Evolutionary conservation across 2,329 filamentous ascomycete genomes (phyloP), one percentile per base, ranked within the genome.

Genomic region (Sphaerulina vaccinii): DNA sequence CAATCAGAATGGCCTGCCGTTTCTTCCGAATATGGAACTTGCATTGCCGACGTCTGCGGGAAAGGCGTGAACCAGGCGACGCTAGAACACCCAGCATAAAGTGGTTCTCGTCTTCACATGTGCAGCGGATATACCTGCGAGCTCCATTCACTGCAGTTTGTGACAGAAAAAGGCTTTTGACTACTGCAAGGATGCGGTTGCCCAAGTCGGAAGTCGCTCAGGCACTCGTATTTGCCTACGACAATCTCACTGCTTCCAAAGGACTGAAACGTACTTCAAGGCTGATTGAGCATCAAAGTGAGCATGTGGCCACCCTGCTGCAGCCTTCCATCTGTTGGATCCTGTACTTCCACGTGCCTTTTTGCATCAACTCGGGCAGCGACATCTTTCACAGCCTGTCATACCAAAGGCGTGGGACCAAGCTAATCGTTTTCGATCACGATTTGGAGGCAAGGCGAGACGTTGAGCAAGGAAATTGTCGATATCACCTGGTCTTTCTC

Each of bases 81-180:
- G 18, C 15, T 21, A 38, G 36, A 21, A 18, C 16, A 16, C 36
- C 36, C 36, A 19, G 11, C 10, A 39, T 18, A 39, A 7, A 19
- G 3, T 3, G 9, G n/a, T 7, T 5, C 32, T 35, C 16, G 6
- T 15, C 16, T 6, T 35, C 7, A 21, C 16, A 38, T 38, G n/a
- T 18, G 4, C 37, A 39, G 16, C 16, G 18, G 37, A 18, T 21
- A 9, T 21, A 8, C 37, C 13, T 39, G 37, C 19, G 21, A 39
- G 18, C 36, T 3, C 10, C 18, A 5, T 21, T 18, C 36, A 7
- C 2, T 22, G 5, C 9, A 21, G 5, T 39, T 39, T 51, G 78
- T 29, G 27, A 29, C 27, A 29, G 27, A 3, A 8, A 32, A 13
- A 79, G 3, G 73, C 71, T 5, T 42, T 21, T 29, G 4, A 43